Percentiles rank a stretch among this genome's conserved stretches.
Evolutionary conservation across 2,329 filamentous ascomycete species (phyloP).

Genomic region (Dothideomycetes sp.): DNA sequence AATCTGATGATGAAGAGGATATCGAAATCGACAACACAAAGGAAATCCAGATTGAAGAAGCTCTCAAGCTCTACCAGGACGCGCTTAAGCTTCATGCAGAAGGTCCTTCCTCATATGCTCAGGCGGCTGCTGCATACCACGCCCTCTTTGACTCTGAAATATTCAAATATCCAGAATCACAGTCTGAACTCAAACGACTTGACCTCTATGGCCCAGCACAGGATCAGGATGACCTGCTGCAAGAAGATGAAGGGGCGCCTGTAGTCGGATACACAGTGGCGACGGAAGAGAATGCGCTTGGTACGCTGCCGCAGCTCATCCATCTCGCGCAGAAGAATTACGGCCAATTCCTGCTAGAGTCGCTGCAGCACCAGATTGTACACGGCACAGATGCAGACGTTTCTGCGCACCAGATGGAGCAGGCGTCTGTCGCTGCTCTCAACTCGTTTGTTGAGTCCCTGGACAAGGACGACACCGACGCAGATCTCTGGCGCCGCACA

Average conservation of each 20-base stretch:
- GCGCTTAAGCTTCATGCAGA: slow-evolving; percentile 87
- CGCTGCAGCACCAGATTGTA: slow-evolving; percentile 38
- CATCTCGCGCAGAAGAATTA: slow-evolving; percentile 94
- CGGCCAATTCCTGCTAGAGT: slow-evolving; percentile 82
- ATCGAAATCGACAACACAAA: slow-evolving; percentile 92
- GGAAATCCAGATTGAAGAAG: slow-evolving; percentile 94
- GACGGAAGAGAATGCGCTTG: slow-evolving; percentile 56
- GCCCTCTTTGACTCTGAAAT: slow-evolving; percentile 85
- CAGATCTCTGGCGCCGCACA: slow-evolving; percentile 53
- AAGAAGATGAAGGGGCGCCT: slow-evolving; percentile 11
- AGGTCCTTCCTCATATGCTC: slow-evolving; percentile 62
- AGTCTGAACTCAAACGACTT: slow-evolving; percentile 70
- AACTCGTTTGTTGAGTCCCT: slow-evolving; percentile 49
- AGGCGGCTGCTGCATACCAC: slow-evolving; percentile 72
- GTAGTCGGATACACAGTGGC: slow-evolving; percentile 26
- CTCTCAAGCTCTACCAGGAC: slow-evolving; percentile 84
- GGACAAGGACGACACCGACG: slow-evolving; percentile 53
- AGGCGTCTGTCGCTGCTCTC: slow-evolving; percentile 33
- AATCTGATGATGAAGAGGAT: slow-evolving; percentile 80
- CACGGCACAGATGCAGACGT: slow-evolving; percentile 16
- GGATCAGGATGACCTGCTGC: slow-evolving; percentile 26
- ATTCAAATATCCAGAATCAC: slow-evolving; percentile 80
- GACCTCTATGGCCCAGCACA: slow-evolving; percentile 37
- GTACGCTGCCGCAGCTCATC: slow-evolving; percentile 75
- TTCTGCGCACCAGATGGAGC: slow-evolving; percentile 15